Percentiles rank a stretch among this genome's conserved stretches.
Conservation (phyloP, 2,329 filamentous ascomycete species). For the Alternaria sp. region DNA sequence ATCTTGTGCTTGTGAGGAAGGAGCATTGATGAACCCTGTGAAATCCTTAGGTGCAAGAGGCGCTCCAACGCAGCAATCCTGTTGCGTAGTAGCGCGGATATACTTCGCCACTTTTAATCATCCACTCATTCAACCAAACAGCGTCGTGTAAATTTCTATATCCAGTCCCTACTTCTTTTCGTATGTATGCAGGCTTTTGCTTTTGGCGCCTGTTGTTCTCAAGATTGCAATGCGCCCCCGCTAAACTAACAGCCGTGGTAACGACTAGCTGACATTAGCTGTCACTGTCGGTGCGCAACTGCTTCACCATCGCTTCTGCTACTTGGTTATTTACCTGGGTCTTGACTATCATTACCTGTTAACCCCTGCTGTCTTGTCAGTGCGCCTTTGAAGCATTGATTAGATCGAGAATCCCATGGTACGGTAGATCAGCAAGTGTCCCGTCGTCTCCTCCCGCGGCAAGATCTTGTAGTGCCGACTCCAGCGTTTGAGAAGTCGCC, state of each 20-base stretch:
- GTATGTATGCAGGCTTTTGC: slow-evolving; percentile 39
- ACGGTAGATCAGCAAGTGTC: slow-evolving; percentile 46
- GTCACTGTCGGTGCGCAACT: slow-evolving; percentile 38
- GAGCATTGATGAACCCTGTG: slow-evolving; percentile 38
- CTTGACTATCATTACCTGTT: slow-evolving; percentile 32
- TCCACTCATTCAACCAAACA: slow-evolving; percentile 47
- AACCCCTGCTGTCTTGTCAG: slow-evolving; percentile 42
- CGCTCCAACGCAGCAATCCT: slow-evolving; percentile 36
- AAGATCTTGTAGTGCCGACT: slow-evolving; percentile 47
- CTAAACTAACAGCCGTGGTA: slow-evolving; percentile 27
- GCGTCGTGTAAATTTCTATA: slow-evolving; percentile 42
- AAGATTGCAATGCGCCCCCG: slow-evolving; percentile 40
- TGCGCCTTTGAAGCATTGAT: slow-evolving; percentile 38
- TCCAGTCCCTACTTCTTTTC: slow-evolving; percentile 44
- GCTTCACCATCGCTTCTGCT: slow-evolving; percentile 33
- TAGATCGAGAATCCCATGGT: slow-evolving; percentile 43
- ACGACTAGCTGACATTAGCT: slow-evolving; percentile 36
- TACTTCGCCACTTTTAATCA: slow-evolving; percentile 53
- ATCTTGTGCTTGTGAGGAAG: slow-evolving; percentile 30
- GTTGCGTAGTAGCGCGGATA: slow-evolving; percentile 42
- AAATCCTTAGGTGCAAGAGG: slow-evolving; percentile 42
- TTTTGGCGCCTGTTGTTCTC: slow-evolving; percentile 41
- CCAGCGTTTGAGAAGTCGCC: slow-evolving; percentile 47
- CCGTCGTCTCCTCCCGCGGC: slow-evolving; percentile 44
- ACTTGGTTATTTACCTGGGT: slow-evolving; percentile 27